phyloP scores from a whole-genome alignment of 441 rosid genomes.

The Gossypium davidsonii region DNA sequence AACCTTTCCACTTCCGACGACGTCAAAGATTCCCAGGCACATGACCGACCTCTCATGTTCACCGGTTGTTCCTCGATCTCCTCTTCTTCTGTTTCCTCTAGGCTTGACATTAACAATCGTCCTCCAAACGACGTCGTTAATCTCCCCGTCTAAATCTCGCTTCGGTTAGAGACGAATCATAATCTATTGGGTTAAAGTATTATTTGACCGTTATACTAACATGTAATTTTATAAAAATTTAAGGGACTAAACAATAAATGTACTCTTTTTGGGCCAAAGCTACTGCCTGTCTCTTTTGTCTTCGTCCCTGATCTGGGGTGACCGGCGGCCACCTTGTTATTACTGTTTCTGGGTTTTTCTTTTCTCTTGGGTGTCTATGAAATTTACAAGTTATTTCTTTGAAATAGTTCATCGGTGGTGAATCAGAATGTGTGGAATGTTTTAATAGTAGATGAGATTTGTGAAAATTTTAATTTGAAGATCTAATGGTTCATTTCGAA shows the following conservation, averaged over 20 bases:
- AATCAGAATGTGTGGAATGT: not conserved
- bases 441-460: too few species aligned
- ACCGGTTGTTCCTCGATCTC: constrained; percentile 10
- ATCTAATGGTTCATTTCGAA: too few species aligned
- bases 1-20: constrained; percentile 37
- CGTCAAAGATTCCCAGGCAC: constrained; percentile 26
- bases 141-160: constrained; percentile 10
- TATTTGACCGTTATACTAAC: too few species aligned
- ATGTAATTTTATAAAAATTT: too few species aligned
- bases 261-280: too few species aligned
- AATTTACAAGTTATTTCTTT: not conserved
- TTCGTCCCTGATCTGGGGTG: too few species aligned
- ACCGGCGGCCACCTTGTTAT: too few species aligned
- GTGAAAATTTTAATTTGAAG: too few species aligned
- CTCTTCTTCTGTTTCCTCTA: not conserved
- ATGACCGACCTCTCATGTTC: constrained; percentile 31
- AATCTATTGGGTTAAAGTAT: too few species aligned
- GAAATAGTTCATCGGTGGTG: not conserved
- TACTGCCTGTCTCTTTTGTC: too few species aligned
- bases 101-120: not conserved
- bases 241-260: too few species aligned
- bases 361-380: not conserved
- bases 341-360: not conserved
- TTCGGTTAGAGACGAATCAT: too few species aligned
- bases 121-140: constrained; percentile 7